A percentile compares a stretch with the other conserved stretches of the same genome.
phyloP scores from a whole-genome alignment of 257 asterid species.

The Voacanga thouarsii region DNA sequence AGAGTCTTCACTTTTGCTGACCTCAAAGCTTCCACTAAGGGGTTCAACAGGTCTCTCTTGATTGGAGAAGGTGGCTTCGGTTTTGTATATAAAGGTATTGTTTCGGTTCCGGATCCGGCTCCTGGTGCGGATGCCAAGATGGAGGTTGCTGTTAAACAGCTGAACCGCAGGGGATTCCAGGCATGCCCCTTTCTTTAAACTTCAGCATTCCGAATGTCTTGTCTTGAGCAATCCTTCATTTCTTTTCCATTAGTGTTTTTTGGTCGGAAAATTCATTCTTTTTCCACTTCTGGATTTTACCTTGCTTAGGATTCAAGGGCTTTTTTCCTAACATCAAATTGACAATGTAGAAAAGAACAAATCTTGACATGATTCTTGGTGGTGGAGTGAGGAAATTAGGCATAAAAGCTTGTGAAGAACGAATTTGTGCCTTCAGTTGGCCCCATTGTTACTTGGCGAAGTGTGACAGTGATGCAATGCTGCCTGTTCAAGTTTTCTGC shows the following conservation, averaged over 20 bases:
- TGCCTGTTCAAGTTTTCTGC: neutral
- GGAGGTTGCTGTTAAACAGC: slow-evolving; percentile 84
- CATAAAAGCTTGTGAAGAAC: neutral
- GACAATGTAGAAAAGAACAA: neutral
- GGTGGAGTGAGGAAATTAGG: neutral
- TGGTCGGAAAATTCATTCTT: neutral
- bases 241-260: neutral
- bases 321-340: neutral
- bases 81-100: slow-evolving; percentile 69
- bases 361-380: neutral
- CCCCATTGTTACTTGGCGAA: neutral
- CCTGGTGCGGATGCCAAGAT: slow-evolving; percentile 28
- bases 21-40: slow-evolving; percentile 70
- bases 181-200: slow-evolving; percentile 44
- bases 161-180: slow-evolving; percentile 94
- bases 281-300: neutral
- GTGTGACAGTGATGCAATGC: neutral
- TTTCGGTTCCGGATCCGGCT: slow-evolving; percentile 25
- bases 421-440: neutral
- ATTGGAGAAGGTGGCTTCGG: slow-evolving; percentile 98
- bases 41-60: slow-evolving; percentile 62
- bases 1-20: slow-evolving; percentile 63
- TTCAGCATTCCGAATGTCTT: neutral
- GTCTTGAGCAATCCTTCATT: neutral
- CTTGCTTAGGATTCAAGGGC: neutral